Base-by-base conservation (phyloP, 805 yeast genomes). In the Starmera pachycereana region DNA sequence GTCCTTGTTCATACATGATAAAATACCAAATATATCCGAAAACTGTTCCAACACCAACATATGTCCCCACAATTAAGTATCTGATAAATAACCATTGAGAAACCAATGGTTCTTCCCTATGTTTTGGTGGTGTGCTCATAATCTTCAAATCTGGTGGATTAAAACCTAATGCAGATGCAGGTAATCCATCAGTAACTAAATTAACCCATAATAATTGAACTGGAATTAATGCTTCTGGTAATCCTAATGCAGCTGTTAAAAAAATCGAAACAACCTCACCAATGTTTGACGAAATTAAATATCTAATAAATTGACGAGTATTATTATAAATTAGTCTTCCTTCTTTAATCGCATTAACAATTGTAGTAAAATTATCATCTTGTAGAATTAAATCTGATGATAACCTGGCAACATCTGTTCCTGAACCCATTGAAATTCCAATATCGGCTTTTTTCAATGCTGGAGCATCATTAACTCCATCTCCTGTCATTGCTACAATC, bases 401-500 rank as follows among this genome's bases (percentile, higher is more conserved):
- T 40, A 72, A 67, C 47, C 74, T 70, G 4, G 81, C 81, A 18
- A 74, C 78, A 53, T 74, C 80, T 1, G 79, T 72, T 12, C 79
- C 81, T 37, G 74, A 68, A 2, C 81, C 80, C 80, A 76, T 75
- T 11, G 79, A 73, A 48, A 76, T 68, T 40, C 81, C 81, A 41
- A 76, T 76, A 52, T 76, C 80, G 6, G 81, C 81, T 42, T 68
- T 69, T 53, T 73, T 75, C 49, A 76, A 60, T 6, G 81, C 77
- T 8, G 81, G 81, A 0, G 81, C 76, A 54, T 76, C 81, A 54
- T 76, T 76, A 31, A 76, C 80, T 44, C 81, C 81, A 54, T 76
- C 81, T 35, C 78, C 78, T 9, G 77, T 72, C 82, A 76, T 76
- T 16, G 78, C 82, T 37, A 74, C 79, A 50, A 71, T 68, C 43